Conservation (phyloP, 108 stramenopile genomes). For the Tribonema minus region DNA sequence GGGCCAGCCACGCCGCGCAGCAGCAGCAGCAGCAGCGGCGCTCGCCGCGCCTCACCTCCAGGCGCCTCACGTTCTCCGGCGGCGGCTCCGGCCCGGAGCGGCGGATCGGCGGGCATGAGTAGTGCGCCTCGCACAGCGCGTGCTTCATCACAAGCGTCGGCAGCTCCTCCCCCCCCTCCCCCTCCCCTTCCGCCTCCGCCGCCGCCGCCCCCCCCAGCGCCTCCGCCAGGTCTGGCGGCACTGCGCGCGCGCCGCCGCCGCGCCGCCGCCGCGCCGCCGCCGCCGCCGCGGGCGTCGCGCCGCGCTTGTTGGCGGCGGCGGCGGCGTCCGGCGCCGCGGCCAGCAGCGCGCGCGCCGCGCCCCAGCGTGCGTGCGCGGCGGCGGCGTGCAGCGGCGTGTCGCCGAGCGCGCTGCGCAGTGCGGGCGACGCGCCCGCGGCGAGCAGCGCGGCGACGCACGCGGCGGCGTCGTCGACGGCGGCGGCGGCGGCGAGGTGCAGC, state of each 20-base stretch:
- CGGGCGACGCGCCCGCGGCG: not conserved
- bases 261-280: no score
- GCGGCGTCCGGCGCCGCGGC: not conserved
- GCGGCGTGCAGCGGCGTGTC: constrained; percentile 36
- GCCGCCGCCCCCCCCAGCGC: not conserved
- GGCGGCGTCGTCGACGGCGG: constrained; percentile 1
- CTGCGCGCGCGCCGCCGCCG: no score
- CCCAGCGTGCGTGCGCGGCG: constrained; percentile 21
- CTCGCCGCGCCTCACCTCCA: constrained; percentile 31
- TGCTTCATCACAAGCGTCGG: constrained; percentile 29
- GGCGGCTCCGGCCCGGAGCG: constrained; percentile 24
- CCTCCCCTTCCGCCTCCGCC: not conserved
- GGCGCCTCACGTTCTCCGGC: constrained; percentile 45
- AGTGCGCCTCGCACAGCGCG: constrained; percentile 30
- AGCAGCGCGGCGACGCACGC: constrained; percentile 21
- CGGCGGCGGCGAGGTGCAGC: constrained; percentile 32
- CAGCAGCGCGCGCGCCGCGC: not conserved
- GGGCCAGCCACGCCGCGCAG: no score
- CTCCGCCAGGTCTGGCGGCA: not conserved
- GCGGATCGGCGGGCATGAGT: constrained; percentile 34
- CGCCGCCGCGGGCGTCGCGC: no score
- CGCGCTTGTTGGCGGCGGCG: no score
- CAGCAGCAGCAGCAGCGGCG: no score
- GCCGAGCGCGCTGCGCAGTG: not conserved
- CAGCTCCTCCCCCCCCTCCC: not conserved